phyloP scores from a whole-genome alignment of 306 rosid species.

The Corylus americana region DNA sequence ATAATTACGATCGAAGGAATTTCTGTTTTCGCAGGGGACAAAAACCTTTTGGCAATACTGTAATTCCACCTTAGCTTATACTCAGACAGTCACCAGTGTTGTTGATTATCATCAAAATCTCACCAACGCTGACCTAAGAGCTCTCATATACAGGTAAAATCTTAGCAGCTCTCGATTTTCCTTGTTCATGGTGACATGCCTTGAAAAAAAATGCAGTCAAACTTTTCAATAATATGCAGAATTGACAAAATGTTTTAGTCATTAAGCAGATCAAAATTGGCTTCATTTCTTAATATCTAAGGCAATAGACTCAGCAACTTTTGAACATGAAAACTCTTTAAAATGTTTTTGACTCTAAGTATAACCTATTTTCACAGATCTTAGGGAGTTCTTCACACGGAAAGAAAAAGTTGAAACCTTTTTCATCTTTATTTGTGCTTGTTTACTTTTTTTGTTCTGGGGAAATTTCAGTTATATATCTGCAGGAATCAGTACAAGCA shows the following conservation, averaged over 20 bases:
- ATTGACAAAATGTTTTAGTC: background rate
- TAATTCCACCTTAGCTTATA: conserved; percentile 24
- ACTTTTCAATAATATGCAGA: background rate
- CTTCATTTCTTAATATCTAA: background rate
- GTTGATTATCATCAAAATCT: conserved; percentile 21
- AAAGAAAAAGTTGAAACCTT: too few species aligned
- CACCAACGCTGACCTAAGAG: conserved; percentile 7
- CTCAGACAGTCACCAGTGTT: background rate
- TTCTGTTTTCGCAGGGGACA: conserved; percentile 11
- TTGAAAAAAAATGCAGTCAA: background rate
- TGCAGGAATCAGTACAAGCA: too few species aligned
- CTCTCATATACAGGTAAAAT: conserved; percentile 17
- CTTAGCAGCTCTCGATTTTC: too few species aligned
- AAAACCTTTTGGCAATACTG: conserved; percentile 17
- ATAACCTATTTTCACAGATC: too few species aligned
- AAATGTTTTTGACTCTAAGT: background rate
- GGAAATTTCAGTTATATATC: too few species aligned
- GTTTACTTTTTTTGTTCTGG: too few species aligned
- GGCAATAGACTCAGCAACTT: too few species aligned
- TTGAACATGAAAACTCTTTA: background rate
- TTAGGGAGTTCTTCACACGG: too few species aligned
- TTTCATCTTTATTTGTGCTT: too few species aligned
- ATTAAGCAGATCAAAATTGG: background rate
- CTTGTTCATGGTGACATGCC: background rate
- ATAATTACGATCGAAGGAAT: background rate